Evolutionary conservation across 2,329 filamentous ascomycete genomes (phyloP), one percentile per base, ranked within the genome.

Genomic region (Penicillium sp.): DNA sequence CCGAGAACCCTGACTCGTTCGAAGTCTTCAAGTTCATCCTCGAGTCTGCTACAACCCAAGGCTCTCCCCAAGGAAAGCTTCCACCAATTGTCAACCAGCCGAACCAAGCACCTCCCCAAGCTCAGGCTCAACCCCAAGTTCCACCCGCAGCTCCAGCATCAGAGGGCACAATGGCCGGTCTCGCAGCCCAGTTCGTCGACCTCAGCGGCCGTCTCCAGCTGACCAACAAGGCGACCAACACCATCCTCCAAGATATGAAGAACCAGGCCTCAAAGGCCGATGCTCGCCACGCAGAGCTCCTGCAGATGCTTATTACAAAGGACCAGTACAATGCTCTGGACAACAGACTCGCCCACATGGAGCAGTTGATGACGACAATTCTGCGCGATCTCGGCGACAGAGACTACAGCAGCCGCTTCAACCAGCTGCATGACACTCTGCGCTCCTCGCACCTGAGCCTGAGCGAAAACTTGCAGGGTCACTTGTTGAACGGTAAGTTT

Each of bases 1-100:
- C 90, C 29, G 93, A 97, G 62, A 92, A 86, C 65, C 92, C 94
- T 0, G 94, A 99, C 75, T 96, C 91, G 5, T 96, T 97, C 67
- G 94, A 99, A 75, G 74, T 96, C 61, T 94, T 92, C 80, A 95
- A 93, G 71, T 83, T 97, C 69, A 81, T 89, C 34, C 84, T 94
- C 48, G 84, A 87, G 67, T 86, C 83, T 10, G 57, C 70, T n/a
- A n/a, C 58, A 9, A 48, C 53, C 45, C 53, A 61, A 38, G 56
- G 52, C 45, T 57, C 62, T 63, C 55, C 60, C 22, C 48, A 63
- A 10, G 57, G 54, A 10, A 56, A 52, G 32, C 50, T 51, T 9
- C 51, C 67, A 41, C 67, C 61, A 4, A 55, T 64, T 13, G 53
- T 55, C 22, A 60, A 57, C 18, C 64, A 36, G 13, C 34, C 75